A percentile compares a stretch with the other conserved stretches of the same genome.
phyloP scores from a whole-genome alignment of 2,329 filamentous ascomycete genomes.

The Talaromyces sp. region DNA sequence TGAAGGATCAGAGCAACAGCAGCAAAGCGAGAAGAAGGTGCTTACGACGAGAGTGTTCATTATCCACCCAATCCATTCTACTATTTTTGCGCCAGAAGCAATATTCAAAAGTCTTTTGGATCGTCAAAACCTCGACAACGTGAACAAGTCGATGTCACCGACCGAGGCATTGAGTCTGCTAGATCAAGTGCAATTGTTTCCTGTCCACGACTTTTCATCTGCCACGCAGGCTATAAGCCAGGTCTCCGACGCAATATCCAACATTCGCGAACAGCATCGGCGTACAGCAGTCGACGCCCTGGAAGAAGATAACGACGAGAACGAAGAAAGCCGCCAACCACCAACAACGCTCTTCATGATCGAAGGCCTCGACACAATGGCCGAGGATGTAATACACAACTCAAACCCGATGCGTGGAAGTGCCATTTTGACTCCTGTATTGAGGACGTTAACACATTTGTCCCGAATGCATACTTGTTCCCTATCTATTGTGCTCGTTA shows the following conservation, averaged over 20 bases:
- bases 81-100: conserved; percentile 30
- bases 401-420: conserved; percentile 36
- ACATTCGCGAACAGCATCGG: conserved; percentile 19
- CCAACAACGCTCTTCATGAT: conserved; percentile 29
- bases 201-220: conserved; percentile 30
- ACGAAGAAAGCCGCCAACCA: not conserved
- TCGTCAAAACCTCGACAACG: not conserved
- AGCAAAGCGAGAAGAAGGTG: not conserved
- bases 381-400: conserved; percentile 36
- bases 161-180: conserved; percentile 31
- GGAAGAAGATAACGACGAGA: not conserved
- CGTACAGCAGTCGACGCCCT: not conserved
- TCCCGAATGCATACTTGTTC: conserved; percentile 28
- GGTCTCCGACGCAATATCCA: conserved; percentile 29
- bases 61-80: conserved; percentile 31
- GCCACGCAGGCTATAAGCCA: conserved; percentile 31
- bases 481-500: conserved; percentile 37
- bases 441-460: conserved; percentile 34
- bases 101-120: conserved; percentile 30
- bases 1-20: not conserved
- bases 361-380: conserved; percentile 36
- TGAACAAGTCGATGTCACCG: conserved; percentile 14
- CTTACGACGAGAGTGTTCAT: conserved; percentile 29
- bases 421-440: conserved; percentile 30
- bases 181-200: conserved; percentile 33